Conservation (phyloP, 192 early-diverging fungal species). For the Linnemannia schmuckeri region DNA sequence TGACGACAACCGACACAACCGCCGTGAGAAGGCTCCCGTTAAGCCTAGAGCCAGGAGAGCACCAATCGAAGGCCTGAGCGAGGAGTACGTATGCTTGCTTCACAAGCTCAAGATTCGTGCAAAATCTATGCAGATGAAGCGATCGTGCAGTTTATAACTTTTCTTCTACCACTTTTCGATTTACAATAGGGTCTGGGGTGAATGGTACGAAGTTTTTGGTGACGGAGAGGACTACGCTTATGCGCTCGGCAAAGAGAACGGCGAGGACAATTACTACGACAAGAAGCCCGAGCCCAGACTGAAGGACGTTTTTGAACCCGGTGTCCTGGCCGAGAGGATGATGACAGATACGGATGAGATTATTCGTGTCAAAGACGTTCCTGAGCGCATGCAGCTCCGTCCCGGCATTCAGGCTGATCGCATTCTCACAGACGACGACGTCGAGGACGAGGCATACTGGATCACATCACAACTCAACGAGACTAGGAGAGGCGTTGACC, state of each 20-base stretch:
- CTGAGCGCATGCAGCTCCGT: slow-evolving; percentile 92
- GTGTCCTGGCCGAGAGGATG: slow-evolving; percentile 87
- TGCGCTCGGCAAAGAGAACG: slow-evolving; percentile 61
- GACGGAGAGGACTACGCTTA: slow-evolving; percentile 91
- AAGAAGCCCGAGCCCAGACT: slow-evolving; percentile 69
- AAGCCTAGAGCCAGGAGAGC: slow-evolving; percentile 61
- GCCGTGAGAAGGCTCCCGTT: slow-evolving; percentile 44
- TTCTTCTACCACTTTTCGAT: not conserved
- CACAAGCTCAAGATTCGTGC: slow-evolving; percentile 33
- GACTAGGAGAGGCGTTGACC: slow-evolving; percentile 33
- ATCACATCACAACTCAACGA: slow-evolving; percentile 55
- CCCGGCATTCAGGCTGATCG: slow-evolving; percentile 54
- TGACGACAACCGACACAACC: slow-evolving; percentile 37
- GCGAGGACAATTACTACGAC: slow-evolving; percentile 48
- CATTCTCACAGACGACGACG: slow-evolving; percentile 68
- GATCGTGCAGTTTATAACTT: not conserved
- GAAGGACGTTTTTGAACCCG: slow-evolving; percentile 82
- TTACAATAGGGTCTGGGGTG: slow-evolving; percentile 70
- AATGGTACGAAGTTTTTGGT: slow-evolving; percentile 93
- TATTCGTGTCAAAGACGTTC: slow-evolving; percentile 89
- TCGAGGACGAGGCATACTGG: slow-evolving; percentile 77
- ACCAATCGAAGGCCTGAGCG: slow-evolving; percentile 69
- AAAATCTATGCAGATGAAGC: not conserved
- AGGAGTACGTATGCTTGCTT: slow-evolving; percentile 59
- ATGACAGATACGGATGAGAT: slow-evolving; percentile 94